Percentiles rank a stretch among this genome's conserved stretches.
These are phyloP conservation scores for Cyberlindnera galapagoensis DNA, from an alignment of 805 yeast genomes.

Conservation along the genomic window DNA sequence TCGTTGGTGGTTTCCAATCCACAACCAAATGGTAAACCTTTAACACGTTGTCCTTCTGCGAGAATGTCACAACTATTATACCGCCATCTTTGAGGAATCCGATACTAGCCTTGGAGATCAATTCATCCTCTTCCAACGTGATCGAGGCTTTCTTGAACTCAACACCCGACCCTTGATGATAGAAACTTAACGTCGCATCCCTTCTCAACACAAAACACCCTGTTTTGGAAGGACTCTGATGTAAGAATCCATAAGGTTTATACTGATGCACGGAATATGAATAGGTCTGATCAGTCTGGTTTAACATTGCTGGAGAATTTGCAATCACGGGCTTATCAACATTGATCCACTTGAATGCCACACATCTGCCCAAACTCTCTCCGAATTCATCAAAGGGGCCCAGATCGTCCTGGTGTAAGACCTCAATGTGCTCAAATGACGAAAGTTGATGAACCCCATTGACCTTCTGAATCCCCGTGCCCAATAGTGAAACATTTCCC, in stretches of 20 bases:
- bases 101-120: slow-evolving; percentile 36
- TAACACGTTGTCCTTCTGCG: slow-evolving; percentile 29
- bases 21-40: slow-evolving; percentile 36
- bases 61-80: slow-evolving; percentile 37
- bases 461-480: slow-evolving; percentile 40
- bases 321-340: slow-evolving; percentile 61
- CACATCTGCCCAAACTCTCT: slow-evolving; percentile 22
- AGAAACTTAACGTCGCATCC: slow-evolving; percentile 52
- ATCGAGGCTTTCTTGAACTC: slow-evolving; percentile 41
- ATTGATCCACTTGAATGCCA: slow-evolving; percentile 67
- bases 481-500: slow-evolving; percentile 58
- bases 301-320: slow-evolving; percentile 49
- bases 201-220: slow-evolving; percentile 63
- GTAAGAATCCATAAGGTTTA: slow-evolving; percentile 54
- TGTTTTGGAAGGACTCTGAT: slow-evolving; percentile 61
- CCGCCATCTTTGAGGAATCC: slow-evolving; percentile 46
- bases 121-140: slow-evolving; percentile 25
- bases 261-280: slow-evolving; percentile 54
- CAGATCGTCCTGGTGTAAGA: slow-evolving; percentile 33
- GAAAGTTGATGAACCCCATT: slow-evolving; percentile 24
- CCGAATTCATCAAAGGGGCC: slow-evolving; percentile 9
- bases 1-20: slow-evolving; percentile 45
- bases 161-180: slow-evolving; percentile 58
- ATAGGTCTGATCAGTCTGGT: slow-evolving; percentile 27
- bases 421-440: slow-evolving; percentile 21